Evolutionary conservation across 2,329 filamentous ascomycete species (phyloP).

Genomic region (Cladophialophora carrionii): DNA sequence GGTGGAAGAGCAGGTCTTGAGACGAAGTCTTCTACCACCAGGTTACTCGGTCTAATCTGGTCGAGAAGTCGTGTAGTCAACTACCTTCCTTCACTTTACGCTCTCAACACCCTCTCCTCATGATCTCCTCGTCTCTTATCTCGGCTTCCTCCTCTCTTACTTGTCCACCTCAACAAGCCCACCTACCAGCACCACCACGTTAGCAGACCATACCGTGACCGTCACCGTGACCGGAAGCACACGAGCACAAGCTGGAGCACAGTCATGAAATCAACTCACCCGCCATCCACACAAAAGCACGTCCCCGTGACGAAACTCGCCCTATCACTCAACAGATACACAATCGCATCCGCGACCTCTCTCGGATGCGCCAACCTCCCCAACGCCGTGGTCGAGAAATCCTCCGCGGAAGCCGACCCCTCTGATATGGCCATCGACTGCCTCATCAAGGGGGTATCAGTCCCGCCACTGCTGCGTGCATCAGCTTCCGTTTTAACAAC

Average conservation of each 20-base stretch:
- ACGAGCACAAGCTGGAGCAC: not conserved
- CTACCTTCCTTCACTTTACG: no score
- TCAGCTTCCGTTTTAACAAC: no score
- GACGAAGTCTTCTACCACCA: no score
- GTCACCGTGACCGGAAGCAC: no score
- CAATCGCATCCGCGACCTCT: conserved; percentile 50
- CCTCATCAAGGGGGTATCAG: conserved; percentile 29
- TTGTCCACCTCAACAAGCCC: not conserved
- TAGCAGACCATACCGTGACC: not conserved
- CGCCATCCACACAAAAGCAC: conserved; percentile 53
- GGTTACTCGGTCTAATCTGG: no score
- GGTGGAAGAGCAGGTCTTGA: no score
- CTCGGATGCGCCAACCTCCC: conserved; percentile 24
- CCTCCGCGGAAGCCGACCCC: conserved; percentile 27
- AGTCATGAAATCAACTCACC: conserved; percentile 42
- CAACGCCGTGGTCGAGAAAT: conserved; percentile 26
- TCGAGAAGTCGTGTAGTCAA: no score
- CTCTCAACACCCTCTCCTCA: no score
- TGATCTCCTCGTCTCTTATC: no score
- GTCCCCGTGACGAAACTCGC: conserved; percentile 54
- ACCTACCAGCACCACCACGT: not conserved
- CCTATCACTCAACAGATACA: conserved; percentile 53
- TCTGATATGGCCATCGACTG: conserved; percentile 28
- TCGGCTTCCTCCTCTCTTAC: no score
- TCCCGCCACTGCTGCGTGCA: conserved; percentile 18